Conservation (phyloP, 1,139 yeast genomes). For the Martiniozyma asiatica region DNA sequence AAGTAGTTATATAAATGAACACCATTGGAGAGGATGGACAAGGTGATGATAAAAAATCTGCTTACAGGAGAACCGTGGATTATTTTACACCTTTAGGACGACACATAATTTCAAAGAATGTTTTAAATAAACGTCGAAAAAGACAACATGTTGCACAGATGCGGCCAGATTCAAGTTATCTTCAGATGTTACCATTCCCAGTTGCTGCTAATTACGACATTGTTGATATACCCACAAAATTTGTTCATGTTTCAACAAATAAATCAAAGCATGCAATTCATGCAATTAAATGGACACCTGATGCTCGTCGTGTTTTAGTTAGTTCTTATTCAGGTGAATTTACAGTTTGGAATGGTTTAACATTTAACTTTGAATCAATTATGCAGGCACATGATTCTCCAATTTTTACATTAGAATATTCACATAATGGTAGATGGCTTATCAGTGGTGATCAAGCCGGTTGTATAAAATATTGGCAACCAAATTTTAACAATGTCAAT, state of each 20-base stretch:
- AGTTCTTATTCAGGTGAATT: conserved; percentile 93
- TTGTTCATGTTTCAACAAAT: conserved; percentile 83
- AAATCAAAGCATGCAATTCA: conserved; percentile 88
- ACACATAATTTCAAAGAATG: conserved; percentile 48
- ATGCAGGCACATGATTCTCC: conserved; percentile 98
- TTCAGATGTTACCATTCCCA: conserved; percentile 56
- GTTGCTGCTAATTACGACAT: conserved; percentile 48
- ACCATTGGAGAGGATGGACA: no score
- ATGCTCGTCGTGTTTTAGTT: conserved; percentile 80
- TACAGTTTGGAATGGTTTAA: conserved; percentile 93
- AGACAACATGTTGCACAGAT: conserved; percentile 42
- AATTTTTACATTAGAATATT: conserved; percentile 65
- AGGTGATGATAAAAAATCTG: neutral
- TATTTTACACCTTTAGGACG: conserved; percentile 78
- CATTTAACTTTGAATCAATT: conserved; percentile 90
- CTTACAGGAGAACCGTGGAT: conserved; percentile 72
- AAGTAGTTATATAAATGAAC: no score
- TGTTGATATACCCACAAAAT: conserved; percentile 61
- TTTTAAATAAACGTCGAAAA: conserved; percentile 29
- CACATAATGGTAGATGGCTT: conserved; percentile 91
- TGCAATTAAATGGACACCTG: conserved; percentile 93
- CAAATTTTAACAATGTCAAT: conserved; percentile 91
- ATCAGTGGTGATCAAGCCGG: conserved; percentile 92
- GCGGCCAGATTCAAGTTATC: conserved; percentile 68
- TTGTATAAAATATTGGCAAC: conserved; percentile 89